A percentile compares a stretch with the other conserved stretches of the same genome.
These are phyloP conservation scores for Suillus clintonianus DNA, from an alignment of 768 basidiomycete species.

Conservation along the genomic window DNA sequence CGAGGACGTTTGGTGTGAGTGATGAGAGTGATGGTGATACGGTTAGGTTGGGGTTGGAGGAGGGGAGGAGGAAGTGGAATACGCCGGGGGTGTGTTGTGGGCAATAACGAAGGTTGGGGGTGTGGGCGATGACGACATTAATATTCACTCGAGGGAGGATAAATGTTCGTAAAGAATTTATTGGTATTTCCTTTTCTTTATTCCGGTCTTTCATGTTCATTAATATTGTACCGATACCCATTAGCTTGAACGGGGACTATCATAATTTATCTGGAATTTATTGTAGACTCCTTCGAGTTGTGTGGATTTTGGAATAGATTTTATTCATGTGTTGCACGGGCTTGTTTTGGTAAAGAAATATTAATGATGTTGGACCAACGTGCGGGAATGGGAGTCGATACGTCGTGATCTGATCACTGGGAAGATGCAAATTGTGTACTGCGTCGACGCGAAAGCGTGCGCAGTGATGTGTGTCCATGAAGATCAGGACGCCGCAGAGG, in stretches of 20 bases:
- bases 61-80: slow-evolving; percentile 12
- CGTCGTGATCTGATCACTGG: too few relatives aligned
- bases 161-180: not conserved
- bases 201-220: not conserved
- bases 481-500: too few relatives aligned
- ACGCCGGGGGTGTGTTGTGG: slow-evolving; percentile 21
- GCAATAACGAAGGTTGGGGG: not conserved
- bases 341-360: too few relatives aligned
- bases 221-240: not conserved
- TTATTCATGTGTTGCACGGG: not conserved
- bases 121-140: not conserved
- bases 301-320: not conserved
- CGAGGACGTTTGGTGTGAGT: slow-evolving; percentile 40
- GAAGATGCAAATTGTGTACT: too few relatives aligned
- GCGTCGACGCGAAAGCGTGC: too few relatives aligned
- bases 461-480: too few relatives aligned
- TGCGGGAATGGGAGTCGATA: too few relatives aligned
- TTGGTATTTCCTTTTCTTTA: not conserved
- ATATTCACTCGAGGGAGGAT: too few relatives aligned
- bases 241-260: not conserved
- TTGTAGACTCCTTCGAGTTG: not conserved
- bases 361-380: too few relatives aligned
- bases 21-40: slow-evolving; percentile 39
- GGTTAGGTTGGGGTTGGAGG: slow-evolving; percentile 34
- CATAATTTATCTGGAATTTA: not conserved